Evolutionary conservation across 1,139 yeast genomes (phyloP), one percentile per base, ranked within the genome.

Genomic region (Debaryomycetaceae sp.): DNA sequence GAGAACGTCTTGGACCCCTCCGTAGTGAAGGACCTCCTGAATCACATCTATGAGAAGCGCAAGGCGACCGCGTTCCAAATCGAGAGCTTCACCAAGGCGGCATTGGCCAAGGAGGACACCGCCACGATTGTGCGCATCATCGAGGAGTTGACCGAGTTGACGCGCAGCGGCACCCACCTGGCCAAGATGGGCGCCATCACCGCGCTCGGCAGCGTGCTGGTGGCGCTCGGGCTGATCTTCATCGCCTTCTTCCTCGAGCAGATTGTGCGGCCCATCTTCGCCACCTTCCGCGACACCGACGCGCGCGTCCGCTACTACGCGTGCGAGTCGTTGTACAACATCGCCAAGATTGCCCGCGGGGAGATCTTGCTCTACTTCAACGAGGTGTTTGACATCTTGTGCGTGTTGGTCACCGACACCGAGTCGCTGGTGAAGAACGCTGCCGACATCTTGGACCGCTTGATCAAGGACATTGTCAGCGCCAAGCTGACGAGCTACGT

Each of bases 241-340:
- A 68, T 68, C 40, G 74, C 74, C 2, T 68, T 61, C 40, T 91
- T 86, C 48, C 61, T 93, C 32, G 93, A 86, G 37, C 85, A 81
- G 35, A 89, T 93, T 39, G 77, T 91, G 38, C 93, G 85, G 38
- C 96, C 99, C 0, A 95, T 93, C 12, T 66, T 93, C 46, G 93
- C 96, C 0, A 91, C 97, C 38, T 93, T 93, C 54, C 89, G 95
- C 33, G 98, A 93, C 49, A 95, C 93, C 37, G 96, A 93, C 51
- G 94, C 96, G 8, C 74, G 95, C 42, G 98, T 93, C 6, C 68
- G 99, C 32, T 93, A 93, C 48, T 93, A 89, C 55, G 97, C 98
- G 0, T 91, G 98, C 60, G 99, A 93, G 52, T 83, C 95, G 26
- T 68, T 93, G 41, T 93, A 93, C 58, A 93, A 93, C 56, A 89